Evolutionary conservation across 2,329 filamentous ascomycete genomes (phyloP), one percentile per base, ranked within the genome.

Genomic region (Epichloe festucae): DNA sequence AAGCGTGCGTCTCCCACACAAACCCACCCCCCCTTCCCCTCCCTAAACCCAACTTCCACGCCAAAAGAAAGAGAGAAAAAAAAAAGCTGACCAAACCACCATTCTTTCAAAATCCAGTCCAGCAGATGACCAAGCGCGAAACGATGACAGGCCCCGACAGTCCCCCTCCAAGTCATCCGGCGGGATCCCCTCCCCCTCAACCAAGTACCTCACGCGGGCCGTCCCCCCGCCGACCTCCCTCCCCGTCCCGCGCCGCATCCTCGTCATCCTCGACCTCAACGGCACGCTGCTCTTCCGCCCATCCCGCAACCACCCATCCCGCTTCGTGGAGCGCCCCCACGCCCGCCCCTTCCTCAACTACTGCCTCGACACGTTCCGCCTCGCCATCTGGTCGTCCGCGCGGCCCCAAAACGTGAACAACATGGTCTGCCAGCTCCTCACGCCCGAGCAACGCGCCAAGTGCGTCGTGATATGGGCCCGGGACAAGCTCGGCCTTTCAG

Each of bases 361-460:
- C 65, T 78, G 90, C 57, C 75, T 95, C 58, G 68, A 77, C 12
- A 82, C 83, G 53, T 91, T 94, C 70, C 73, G 74, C 49, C 84
- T 95, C 34, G 88, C 89, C 70, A 79, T 97, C 53, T 98, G 91
- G 89, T 95, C 91, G 1, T 95, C 88, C 6, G 89, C 91, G 0
- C 78, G 76, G 19, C 83, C 82, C 0, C 67, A 76, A 1, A 96
- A 93, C 57, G 88, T 95, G 14, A 57, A 67, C 8, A 70, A 69
- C 38, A 87, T 95, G 74, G 79, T 87, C 55, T 67, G 71, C 3
- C 70, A 78, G 47, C 75, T 95, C 0, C 75, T 95, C 53, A 70
- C 74, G 0, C 65, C 69, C 0, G 62, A 73, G 1, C 74, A 85
- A 58, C 72, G 71, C 35, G 52, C 67, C 0, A 66, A 73, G 23